Evolutionary conservation across 2,329 filamentous ascomycete genomes (phyloP), one percentile per base, ranked within the genome.

Genomic region (Microcera coccophila): DNA sequence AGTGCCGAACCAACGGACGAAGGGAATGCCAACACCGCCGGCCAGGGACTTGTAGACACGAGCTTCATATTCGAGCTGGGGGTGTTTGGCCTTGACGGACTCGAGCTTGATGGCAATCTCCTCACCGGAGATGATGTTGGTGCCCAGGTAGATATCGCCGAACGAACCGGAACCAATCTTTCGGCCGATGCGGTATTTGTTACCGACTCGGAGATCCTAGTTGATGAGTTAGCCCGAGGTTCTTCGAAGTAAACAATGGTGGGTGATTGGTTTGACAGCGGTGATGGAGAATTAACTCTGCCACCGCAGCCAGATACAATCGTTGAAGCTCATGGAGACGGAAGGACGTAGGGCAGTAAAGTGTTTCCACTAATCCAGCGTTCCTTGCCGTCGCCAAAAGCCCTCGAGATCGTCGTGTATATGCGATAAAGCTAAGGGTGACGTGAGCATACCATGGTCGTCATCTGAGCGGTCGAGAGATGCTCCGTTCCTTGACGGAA

Each of bases 61-160:
- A 45, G 93, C 93, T 72, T 98, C 93, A 77, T 97, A 97, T 71
- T 97, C 93, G 50, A 98, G 83, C 72, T 97, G 93, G 45, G 93
- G 93, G 70, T 97, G 93, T 79, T 98, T 97, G 66, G 93, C 91
- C 80, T 98, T 98, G 74, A 97, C 91, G 55, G 89, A 95, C 73
- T 98, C 93, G 48, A 98, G 88, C 78, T 98, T 98, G 77, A 98
- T 98, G 67, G 93, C 93, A 61, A 98, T 97, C 72, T 98, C 93
- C 71, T 98, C 93, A 50, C 93, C 93, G 4, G 93, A 97, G 71
- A 97, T 97, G 74, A 98, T 97, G 77, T 98, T 97, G 69, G 93
- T 98, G 61, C 93, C 93, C 41, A 97, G 83, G 72, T 97, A 98
- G 66, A 98, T 97, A 62, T 97, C 93, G 74, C 93, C 93, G 68